Evolutionary conservation across 2,329 filamentous ascomycete species (phyloP).

Genomic region (Ophiostoma sp.): DNA sequence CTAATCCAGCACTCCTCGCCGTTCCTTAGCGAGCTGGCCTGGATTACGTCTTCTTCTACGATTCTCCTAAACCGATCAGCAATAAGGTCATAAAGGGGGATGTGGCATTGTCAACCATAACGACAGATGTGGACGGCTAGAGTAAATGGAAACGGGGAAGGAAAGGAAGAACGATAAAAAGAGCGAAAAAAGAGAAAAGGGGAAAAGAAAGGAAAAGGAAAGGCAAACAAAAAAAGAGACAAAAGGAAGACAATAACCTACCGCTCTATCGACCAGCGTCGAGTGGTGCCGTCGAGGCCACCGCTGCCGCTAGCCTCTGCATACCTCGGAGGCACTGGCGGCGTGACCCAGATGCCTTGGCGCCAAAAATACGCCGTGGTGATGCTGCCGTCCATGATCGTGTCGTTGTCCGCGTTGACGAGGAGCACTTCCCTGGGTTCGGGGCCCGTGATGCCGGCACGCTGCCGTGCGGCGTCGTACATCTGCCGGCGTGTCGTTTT

Average conservation of each 20-base stretch:
- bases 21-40: conserved; percentile 54
- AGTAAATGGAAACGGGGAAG: too few species aligned
- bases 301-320: conserved; percentile 50
- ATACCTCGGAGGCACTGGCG: conserved; percentile 50
- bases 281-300: conserved; percentile 75
- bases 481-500: conserved; percentile 73
- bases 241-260: conserved; percentile 32
- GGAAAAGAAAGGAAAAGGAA: too few species aligned
- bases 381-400: conserved; percentile 79
- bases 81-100: neutral
- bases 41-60: conserved; percentile 60
- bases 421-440: conserved; percentile 68
- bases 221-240: neutral
- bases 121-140: neutral
- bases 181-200: too few species aligned
- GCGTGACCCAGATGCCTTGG: conserved; percentile 70
- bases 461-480: conserved; percentile 64
- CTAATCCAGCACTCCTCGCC: conserved; percentile 84
- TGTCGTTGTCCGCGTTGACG: conserved; percentile 52
- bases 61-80: conserved; percentile 41
- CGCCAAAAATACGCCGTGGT: conserved; percentile 80
- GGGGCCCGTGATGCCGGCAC: conserved; percentile 51
- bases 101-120: neutral
- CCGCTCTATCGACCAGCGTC: conserved; percentile 74
- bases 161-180: neutral